Evolutionary conservation across 2,329 filamentous ascomycete species (phyloP), one percentile per base, ranked within the genome.

Genomic region (Colletotrichum incanum): DNA sequence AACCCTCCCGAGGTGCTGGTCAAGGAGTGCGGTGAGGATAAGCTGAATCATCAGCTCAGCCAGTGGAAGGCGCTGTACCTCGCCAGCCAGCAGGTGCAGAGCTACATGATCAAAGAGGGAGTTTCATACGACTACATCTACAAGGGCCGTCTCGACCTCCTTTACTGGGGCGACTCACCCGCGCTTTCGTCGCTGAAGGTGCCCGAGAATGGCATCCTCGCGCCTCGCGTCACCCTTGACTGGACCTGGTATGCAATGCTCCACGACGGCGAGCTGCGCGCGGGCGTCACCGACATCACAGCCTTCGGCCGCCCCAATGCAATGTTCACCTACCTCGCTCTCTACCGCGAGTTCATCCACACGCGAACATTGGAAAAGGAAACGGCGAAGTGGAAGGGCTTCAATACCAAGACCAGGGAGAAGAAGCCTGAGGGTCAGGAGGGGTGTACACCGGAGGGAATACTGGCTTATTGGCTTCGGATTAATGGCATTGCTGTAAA

Each of bases 1-100:
- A 61, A 62, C 8, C 56, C 74, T 31, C 64, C 73, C 23, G 28
- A 70, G 20, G 67, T 52, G n/a, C 64, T 75, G 28, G 50, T 71
- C 23, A 34, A 67, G 31, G 64, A 59, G 20, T 75, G 74, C 34
- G 67, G 67, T 20, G 43, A 67, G 49, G 64, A 61, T 7, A 75
- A 56, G 56, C 60, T 75, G 11, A 61, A 75, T 39, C 73, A 67
- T 23, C 74, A 75, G 45, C 50, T 75, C 23, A 75, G 73, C 50
- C 74, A 75, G 61, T 73, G 71, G 71, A 73, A 73, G 50, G 71
- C 71, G 39, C 61, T 80, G 1, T 77, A 76, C 64, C 69, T 81
- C 1, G 79, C 78, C 0, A 73, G 76, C n/a, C 79, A 80, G 61
- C 78, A 81, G 47, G 80, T 80, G 3, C 79, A 81, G 62, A 76